Conservation (phyloP, 225 moss, liverwort and hornwort genomes). For the Pseudisothecium myosuroides region DNA sequence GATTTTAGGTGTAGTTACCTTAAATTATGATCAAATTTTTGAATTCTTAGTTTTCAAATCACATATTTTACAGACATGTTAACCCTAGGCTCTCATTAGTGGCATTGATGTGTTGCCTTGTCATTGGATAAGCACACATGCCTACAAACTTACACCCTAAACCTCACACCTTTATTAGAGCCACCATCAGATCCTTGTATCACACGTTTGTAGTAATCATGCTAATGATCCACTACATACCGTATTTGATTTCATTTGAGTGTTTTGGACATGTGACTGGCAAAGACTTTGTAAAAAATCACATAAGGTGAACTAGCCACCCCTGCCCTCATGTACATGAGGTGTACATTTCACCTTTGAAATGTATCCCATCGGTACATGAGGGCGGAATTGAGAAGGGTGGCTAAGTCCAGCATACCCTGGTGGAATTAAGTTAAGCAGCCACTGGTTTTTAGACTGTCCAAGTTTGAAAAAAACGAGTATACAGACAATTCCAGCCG, state of each 20-base stretch:
- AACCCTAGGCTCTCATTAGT: not conserved
- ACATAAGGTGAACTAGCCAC: too few relatives aligned
- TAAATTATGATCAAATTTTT: not conserved
- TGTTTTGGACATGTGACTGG: not conserved
- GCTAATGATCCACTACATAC: too few relatives aligned
- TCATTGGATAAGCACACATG: not conserved
- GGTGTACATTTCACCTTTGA: too few relatives aligned
- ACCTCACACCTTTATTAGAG: not conserved
- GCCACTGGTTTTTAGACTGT: not conserved
- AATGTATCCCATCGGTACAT: too few relatives aligned
- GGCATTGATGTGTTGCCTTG: not conserved
- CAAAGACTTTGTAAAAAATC: not conserved
- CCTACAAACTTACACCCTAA: not conserved
- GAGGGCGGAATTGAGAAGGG: too few relatives aligned
- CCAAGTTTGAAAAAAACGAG: not conserved
- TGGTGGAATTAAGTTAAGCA: not conserved
- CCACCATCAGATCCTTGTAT: not conserved
- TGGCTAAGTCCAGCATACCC: not conserved
- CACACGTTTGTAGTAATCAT: too few relatives aligned
- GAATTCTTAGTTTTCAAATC: not conserved
- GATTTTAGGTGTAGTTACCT: too few relatives aligned
- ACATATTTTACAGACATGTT: not conserved
- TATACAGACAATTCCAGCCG: not conserved
- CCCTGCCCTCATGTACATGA: too few relatives aligned
- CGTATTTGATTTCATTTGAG: not conserved